Percentiles rank a stretch among this genome's conserved stretches.
phyloP scores from a whole-genome alignment of 352 stramenopile species.

The Phytophthora pisi region DNA sequence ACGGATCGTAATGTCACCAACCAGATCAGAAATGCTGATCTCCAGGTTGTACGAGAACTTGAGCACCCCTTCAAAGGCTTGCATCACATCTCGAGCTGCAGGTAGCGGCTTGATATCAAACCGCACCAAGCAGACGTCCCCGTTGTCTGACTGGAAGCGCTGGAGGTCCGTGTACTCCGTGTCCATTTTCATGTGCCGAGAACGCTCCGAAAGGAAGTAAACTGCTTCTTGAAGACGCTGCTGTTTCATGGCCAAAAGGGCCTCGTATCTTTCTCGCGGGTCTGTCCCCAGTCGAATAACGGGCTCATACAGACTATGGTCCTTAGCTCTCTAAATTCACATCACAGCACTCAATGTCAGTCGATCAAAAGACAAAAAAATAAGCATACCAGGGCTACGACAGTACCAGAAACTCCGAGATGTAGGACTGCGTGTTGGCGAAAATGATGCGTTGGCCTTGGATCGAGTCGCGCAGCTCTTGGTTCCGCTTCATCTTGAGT shows the following conservation, averaged over 20 bases:
- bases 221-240: constrained; percentile 46
- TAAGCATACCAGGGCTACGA: background rate
- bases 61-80: constrained; percentile 47
- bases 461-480: constrained; percentile 34
- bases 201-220: constrained; percentile 43
- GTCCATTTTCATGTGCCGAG: constrained; percentile 37
- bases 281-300: constrained; percentile 40
- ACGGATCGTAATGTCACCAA: constrained; percentile 48
- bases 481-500: constrained; percentile 32
- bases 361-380: background rate
- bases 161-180: constrained; percentile 45
- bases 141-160: constrained; percentile 40
- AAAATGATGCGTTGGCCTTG: constrained; percentile 46
- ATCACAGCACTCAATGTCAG: background rate
- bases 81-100: constrained; percentile 26
- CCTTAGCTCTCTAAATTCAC: constrained; percentile 30
- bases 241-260: constrained; percentile 43
- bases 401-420: constrained; percentile 42
- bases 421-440: constrained; percentile 41
- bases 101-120: constrained; percentile 59
- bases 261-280: constrained; percentile 28
- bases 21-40: constrained; percentile 44
- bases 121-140: constrained; percentile 37
- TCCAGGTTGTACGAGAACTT: constrained; percentile 56
- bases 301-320: constrained; percentile 39